These are phyloP conservation scores for Vigna nakashimae DNA, from an alignment of 306 rosid genomes.

Conservation along the genomic window DNA sequence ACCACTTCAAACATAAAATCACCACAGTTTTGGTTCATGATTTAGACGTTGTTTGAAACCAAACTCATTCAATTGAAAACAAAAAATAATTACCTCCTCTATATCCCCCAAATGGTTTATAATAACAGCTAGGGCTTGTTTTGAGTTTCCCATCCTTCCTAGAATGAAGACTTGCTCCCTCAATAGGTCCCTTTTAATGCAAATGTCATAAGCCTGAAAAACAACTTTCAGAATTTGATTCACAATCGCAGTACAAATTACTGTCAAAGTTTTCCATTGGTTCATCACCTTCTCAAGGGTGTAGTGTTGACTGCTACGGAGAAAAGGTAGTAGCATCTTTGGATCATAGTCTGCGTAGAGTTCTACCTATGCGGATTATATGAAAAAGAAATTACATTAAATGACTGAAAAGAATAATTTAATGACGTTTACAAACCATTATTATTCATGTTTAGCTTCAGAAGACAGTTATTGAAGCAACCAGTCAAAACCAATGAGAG, in stretches of 20 bases:
- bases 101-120: conserved; percentile 89
- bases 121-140: conserved; percentile 84
- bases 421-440: conserved; percentile 7
- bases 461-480: conserved; percentile 3
- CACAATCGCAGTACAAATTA: conserved; percentile 30
- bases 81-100: conserved; percentile 73
- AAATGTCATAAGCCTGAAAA: conserved; percentile 88
- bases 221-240: conserved; percentile 41
- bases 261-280: conserved; percentile 37
- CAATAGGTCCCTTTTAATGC: conserved; percentile 68
- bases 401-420: conserved; percentile 31
- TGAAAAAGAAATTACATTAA: conserved; percentile 33
- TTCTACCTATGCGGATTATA: conserved; percentile 69
- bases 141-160: conserved; percentile 97
- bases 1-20: conserved; percentile 41
- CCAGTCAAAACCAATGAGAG: not conserved
- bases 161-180: conserved; percentile 95
- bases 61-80: conserved; percentile 41
- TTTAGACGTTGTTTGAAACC: conserved; percentile 29
- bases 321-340: conserved; percentile 93
- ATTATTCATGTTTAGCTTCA: conserved; percentile 28
- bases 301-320: conserved; percentile 95
- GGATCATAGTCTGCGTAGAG: conserved; percentile 95
- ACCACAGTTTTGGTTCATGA: conserved; percentile 20
- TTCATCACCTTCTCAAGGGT: conserved; percentile 86